These are phyloP conservation scores for Euphrasia arctica DNA, from an alignment of 305 asterid genomes.

Conservation along the genomic window DNA sequence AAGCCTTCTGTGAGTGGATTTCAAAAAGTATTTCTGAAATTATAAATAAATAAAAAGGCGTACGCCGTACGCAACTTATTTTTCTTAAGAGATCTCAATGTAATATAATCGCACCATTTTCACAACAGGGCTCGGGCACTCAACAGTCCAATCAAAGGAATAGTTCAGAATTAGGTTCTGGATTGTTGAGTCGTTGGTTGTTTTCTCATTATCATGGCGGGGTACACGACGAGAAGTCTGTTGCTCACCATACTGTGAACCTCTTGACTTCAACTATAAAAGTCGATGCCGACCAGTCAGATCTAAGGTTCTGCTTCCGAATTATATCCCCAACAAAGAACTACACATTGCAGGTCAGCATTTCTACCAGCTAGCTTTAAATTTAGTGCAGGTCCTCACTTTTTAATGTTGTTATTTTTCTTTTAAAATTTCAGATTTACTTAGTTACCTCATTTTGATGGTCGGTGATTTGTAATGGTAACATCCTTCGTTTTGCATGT, in stretches of 20 bases:
- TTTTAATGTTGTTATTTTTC: slow-evolving; percentile 7
- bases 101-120: slow-evolving; percentile 1
- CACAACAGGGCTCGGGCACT: slow-evolving; percentile 73
- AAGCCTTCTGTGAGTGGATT: slow-evolving; percentile 89
- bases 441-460: slow-evolving; percentile 18
- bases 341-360: slow-evolving; percentile 89
- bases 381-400: slow-evolving; percentile 10
- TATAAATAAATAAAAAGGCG: background rate
- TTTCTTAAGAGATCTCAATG: background rate
- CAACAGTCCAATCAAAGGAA: slow-evolving; percentile 92
- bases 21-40: slow-evolving; percentile 2
- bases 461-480: slow-evolving; percentile 28
- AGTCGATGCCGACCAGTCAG: slow-evolving; percentile 99
- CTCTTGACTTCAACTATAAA: slow-evolving; percentile 96
- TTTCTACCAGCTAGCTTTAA: slow-evolving; percentile 18
- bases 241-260: slow-evolving; percentile 98
- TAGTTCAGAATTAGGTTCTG: slow-evolving; percentile 98
- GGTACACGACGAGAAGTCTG: slow-evolving; percentile 97
- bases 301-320: slow-evolving; percentile 96
- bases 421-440: background rate
- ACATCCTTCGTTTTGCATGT: slow-evolving; percentile 35
- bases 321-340: slow-evolving; percentile 98
- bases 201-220: slow-evolving; percentile 99
- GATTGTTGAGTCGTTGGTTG: slow-evolving; percentile 96
- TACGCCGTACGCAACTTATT: background rate